phyloP scores from a whole-genome alignment of 441 rosid species.

The Cnidoscolus chayamansa region DNA sequence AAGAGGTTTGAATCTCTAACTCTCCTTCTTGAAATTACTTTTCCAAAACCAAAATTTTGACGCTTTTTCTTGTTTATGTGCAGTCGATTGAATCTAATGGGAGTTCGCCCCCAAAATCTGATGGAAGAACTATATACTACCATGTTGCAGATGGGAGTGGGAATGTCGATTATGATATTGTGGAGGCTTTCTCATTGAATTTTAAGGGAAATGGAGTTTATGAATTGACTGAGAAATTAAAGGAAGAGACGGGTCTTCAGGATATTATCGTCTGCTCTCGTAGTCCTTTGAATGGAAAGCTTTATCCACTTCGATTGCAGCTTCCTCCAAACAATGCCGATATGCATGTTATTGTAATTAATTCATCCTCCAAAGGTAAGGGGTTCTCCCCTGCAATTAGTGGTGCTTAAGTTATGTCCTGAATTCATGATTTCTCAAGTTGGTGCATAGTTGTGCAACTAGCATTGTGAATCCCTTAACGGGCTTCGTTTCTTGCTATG shows the following conservation, averaged over 20 bases:
- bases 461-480: too few relatives aligned
- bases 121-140: constrained; percentile 74
- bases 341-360: constrained; percentile 63
- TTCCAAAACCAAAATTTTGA: too few relatives aligned
- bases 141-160: constrained; percentile 70
- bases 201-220: constrained; percentile 74
- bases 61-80: constrained; percentile 3
- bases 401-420: background rate
- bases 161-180: constrained; percentile 54
- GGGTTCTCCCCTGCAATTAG: background rate
- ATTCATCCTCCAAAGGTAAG: constrained; percentile 48
- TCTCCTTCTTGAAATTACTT: background rate
- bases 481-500: too few relatives aligned
- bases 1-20: constrained; percentile 46
- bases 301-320: constrained; percentile 75
- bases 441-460: too few relatives aligned
- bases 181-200: constrained; percentile 48
- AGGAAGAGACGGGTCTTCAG: constrained; percentile 65
- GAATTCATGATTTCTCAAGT: too few relatives aligned
- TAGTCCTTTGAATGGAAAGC: constrained; percentile 76
- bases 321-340: constrained; percentile 83
- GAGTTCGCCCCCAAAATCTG: constrained; percentile 57
- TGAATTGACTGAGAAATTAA: constrained; percentile 58
- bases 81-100: constrained; percentile 58
- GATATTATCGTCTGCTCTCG: constrained; percentile 74